Percentiles rank a stretch among this genome's conserved stretches.
These are phyloP conservation scores for Circinella umbellata DNA, from an alignment of 371 early-diverging fungal genomes.

Conservation along the genomic window DNA sequence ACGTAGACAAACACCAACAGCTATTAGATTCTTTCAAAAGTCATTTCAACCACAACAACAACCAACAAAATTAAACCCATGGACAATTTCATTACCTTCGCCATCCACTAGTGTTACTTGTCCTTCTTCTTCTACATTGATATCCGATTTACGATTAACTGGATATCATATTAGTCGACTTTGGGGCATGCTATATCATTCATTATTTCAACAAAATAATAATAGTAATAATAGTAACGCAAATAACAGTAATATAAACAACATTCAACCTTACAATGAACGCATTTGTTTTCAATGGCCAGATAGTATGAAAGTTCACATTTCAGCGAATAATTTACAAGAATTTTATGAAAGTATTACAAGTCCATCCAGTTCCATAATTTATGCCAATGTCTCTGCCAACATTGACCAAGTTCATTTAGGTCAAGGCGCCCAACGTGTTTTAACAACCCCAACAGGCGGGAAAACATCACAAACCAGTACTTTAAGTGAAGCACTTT, in stretches of 20 bases:
- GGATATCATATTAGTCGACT: constrained; percentile 1
- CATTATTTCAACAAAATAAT: background rate
- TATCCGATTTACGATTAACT: background rate
- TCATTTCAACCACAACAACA: constrained; percentile 1
- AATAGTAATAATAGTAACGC: too few species aligned
- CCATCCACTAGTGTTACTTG: background rate
- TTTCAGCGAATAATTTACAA: background rate
- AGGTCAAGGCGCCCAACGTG: constrained; percentile 22
- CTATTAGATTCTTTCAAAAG: background rate
- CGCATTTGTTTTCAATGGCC: background rate
- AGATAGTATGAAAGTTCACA: constrained; percentile 1
- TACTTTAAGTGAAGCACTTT: constrained; percentile 55
- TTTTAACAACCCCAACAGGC: constrained; percentile 52
- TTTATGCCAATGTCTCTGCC: background rate
- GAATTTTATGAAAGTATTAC: constrained; percentile 1
- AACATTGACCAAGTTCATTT: background rate
- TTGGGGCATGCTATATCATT: background rate
- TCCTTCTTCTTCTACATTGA: background rate
- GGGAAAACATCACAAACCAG: constrained; percentile 36
- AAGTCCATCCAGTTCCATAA: background rate
- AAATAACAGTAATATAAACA: background rate
- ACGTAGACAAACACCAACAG: background rate
- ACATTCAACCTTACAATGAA: constrained; percentile 1
- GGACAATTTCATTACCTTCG: background rate
- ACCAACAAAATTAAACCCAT: background rate